phyloP scores from a whole-genome alignment of 1,284 basidiomycete genomes.

The Apiotrichum porosum region DNA sequence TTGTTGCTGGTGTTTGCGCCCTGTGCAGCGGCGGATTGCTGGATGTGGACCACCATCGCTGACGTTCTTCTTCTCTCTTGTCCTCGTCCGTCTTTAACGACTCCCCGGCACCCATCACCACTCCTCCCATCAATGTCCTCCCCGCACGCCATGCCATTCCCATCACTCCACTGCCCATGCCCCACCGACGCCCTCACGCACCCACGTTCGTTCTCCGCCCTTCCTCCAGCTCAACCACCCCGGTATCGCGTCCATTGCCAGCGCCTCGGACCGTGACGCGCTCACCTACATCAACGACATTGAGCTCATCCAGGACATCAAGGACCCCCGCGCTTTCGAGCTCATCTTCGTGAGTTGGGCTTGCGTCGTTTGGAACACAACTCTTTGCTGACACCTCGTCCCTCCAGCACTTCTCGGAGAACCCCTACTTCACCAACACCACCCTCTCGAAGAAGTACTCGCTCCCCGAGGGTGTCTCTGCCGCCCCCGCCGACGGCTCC shows the following conservation, averaged over 20 bases:
- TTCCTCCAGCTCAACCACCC: conserved; percentile 25
- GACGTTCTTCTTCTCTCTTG: not conserved
- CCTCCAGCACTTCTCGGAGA: conserved; percentile 44
- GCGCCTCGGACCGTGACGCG: conserved; percentile 40
- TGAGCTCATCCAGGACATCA: conserved; percentile 40
- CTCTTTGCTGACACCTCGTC: not conserved
- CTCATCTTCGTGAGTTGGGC: conserved; percentile 41
- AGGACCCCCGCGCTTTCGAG: conserved; percentile 45
- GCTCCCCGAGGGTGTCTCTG: conserved; percentile 21
- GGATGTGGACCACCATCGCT: no score
- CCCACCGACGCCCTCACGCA: no score
- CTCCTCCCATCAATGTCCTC: not conserved
- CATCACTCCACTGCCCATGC: no score
- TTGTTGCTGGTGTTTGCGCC: no score
- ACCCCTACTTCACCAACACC: conserved; percentile 47
- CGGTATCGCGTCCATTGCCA: conserved; percentile 20
- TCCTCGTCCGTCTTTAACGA: no score
- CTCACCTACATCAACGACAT: conserved; percentile 40
- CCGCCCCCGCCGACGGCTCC: conserved; percentile 31
- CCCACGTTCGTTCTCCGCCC: not conserved
- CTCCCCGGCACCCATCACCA: no score
- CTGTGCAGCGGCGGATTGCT: no score
- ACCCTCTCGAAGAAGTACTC: conserved; percentile 41
- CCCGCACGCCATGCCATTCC: no score
- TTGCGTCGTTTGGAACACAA: not conserved